phyloP scores from a whole-genome alignment of 1,284 basidiomycete genomes.

The Apiotrichum gracile region DNA sequence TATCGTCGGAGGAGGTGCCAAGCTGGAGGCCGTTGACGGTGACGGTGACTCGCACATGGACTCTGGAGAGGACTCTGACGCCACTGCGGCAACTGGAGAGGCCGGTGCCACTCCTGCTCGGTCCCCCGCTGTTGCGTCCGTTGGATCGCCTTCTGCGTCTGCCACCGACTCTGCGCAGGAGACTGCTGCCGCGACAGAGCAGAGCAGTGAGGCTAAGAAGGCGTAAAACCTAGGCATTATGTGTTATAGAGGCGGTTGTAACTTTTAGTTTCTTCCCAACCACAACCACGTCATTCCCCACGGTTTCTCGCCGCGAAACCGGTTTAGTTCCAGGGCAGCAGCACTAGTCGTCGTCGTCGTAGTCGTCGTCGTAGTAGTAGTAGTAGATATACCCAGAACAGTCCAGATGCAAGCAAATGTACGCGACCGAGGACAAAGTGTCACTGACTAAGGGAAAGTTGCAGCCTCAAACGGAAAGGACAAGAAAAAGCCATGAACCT shows the following conservation, averaged over 20 bases:
- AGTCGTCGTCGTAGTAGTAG: no score
- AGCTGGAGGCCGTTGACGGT: constrained; percentile 43
- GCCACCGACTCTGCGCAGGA: constrained; percentile 29
- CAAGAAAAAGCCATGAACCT: no score
- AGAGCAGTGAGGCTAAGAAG: background rate
- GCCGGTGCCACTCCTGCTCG: constrained; percentile 7
- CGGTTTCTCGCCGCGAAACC: background rate
- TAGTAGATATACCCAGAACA: constrained; percentile 9
- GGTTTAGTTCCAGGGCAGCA: background rate
- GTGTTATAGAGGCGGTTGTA: background rate
- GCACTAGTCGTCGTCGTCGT: no score
- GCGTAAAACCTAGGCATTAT: background rate
- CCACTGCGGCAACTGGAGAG: constrained; percentile 47
- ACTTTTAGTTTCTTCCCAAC: no score
- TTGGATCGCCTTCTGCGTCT: constrained; percentile 38
- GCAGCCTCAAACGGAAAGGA: no score
- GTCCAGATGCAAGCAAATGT: constrained; percentile 7
- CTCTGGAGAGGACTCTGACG: constrained; percentile 54
- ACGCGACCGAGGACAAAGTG: no score
- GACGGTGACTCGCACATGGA: constrained; percentile 54
- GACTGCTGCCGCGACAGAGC: background rate
- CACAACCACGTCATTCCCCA: background rate
- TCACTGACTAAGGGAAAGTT: no score
- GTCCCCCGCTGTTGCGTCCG: constrained; percentile 31
- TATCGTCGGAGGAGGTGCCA: constrained; percentile 1